phyloP scores from a whole-genome alignment of 352 stramenopile genomes.

The Blastocystis sp. region DNA sequence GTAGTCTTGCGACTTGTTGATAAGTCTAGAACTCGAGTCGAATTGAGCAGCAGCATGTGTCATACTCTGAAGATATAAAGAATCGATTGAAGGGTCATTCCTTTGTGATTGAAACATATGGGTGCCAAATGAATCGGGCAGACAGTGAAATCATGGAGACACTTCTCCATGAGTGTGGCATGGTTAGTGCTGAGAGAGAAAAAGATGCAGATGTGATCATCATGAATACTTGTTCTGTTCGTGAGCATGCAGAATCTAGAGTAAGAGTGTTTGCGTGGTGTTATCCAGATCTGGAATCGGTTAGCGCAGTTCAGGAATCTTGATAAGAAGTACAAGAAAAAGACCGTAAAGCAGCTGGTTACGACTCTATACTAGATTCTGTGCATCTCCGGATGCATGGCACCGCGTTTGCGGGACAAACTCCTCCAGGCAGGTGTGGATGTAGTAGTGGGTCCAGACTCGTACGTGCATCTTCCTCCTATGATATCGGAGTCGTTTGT shows the following conservation, averaged over 20 bases:
- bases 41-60: not conserved
- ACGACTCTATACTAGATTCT: not conserved
- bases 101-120: constrained; percentile 84
- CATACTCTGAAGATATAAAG: not conserved
- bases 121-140: constrained; percentile 98
- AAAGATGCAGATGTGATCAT: constrained; percentile 85
- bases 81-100: not conserved
- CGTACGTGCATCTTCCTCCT: constrained; percentile 89
- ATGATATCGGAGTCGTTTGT: constrained; percentile 3
- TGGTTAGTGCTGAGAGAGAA: constrained; percentile 67
- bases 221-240: constrained; percentile 97
- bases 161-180: constrained; percentile 75
- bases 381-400: constrained; percentile 96
- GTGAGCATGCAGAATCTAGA: constrained; percentile 92
- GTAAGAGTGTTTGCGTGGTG: not conserved
- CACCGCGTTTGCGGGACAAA: constrained; percentile 91
- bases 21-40: not conserved
- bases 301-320: constrained; percentile 67
- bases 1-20: not conserved
- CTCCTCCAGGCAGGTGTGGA: constrained; percentile 86
- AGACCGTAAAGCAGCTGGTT: not conserved
- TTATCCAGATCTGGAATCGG: constrained; percentile 74
- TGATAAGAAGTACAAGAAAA: constrained; percentile 67
- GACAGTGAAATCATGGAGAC: constrained; percentile 93
- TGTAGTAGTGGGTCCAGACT: constrained; percentile 92